Evolutionary conservation across 2,329 filamentous ascomycete species (phyloP), one percentile per base, ranked within the genome.

Genomic region (Botrytis tulipae): DNA sequence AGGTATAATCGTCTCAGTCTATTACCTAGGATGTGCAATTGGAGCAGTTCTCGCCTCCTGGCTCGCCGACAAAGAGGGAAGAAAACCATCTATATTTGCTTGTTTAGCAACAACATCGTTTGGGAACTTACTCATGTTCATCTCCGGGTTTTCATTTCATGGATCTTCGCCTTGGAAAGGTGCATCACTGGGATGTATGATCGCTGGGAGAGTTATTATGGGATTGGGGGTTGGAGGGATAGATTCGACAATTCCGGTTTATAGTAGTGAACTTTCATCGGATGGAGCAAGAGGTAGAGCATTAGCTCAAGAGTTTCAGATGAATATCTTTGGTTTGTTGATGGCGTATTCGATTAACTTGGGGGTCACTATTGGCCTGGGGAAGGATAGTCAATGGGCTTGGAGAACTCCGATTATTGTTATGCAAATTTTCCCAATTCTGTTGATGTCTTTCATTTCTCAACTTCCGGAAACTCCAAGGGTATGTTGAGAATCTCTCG

Each of bases 281-380:
- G 88, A 90, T 77, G 86, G 85, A 67, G 84, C 86, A 3, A 82
- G 88, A 62, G 88, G 89, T 9, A 86, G 86, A 76, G 87, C 88
- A 1, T 80, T 91, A 61, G 88, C 88, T 1, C 87, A 91, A 77
- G 88, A 90, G 76, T 91, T 91, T 77, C 88, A 90, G 78, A 86
- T 85, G 79, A 91, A 91, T 76, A 90, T 91, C 75, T 87, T 90
- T 73, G 88, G 89, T 0, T 80, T 91, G 3, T 84, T 89, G 74
- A 85, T 89, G 84, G 88, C 88, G 0, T 90, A 90, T 78, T 85
- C 83, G 0, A 86, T 90, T 79, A 91, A 90, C 76, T 81, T 90
- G 1, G 83, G 81, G 1, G 83, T 88, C 4, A 90, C 88, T 0
- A 80, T 85, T 9, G 78, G 80, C 0, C 82, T 90, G 6, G 87